Conservation (phyloP, 179 eudicot genomes). For the Beta macrorhiza region DNA sequence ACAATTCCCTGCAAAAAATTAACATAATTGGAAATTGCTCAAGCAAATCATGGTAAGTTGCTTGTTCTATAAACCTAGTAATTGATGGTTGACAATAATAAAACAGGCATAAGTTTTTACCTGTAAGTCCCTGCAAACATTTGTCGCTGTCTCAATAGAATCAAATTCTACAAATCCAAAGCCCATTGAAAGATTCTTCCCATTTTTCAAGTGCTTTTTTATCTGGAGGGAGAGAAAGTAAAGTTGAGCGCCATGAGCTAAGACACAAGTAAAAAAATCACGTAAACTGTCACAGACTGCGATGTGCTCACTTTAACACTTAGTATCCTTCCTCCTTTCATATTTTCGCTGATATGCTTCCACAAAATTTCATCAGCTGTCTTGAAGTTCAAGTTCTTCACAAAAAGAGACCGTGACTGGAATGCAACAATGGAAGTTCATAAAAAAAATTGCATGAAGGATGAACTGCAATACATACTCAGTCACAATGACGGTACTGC, state of each 20-base stretch:
- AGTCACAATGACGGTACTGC: background rate
- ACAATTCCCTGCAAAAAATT: constrained; percentile 71
- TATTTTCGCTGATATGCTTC: constrained; percentile 64
- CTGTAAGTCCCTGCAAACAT: constrained; percentile 79
- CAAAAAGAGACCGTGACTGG: constrained; percentile 91
- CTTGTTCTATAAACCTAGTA: background rate
- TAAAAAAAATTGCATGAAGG: background rate
- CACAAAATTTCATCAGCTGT: constrained; percentile 66
- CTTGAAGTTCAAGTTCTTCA: constrained; percentile 91
- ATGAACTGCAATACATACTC: background rate
- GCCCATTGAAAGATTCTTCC: constrained; percentile 82
- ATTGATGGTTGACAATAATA: background rate
- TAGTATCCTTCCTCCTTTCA: constrained; percentile 63
- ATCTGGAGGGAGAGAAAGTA: constrained; percentile 41
- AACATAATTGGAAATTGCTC: background rate
- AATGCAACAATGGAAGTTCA: constrained; percentile 23
- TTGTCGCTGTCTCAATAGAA: constrained; percentile 71
- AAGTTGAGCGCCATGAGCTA: background rate
- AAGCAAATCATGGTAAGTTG: background rate
- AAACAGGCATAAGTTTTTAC: constrained; percentile 29
- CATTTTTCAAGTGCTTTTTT: constrained; percentile 73
- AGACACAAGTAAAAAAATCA: constrained; percentile 1
- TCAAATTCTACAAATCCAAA: constrained; percentile 94
- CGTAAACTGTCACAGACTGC: background rate
- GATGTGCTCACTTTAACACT: constrained; percentile 69